Evolutionary conservation across 1,284 basidiomycete species (phyloP), one percentile per base, ranked within the genome.

Genomic region (Ustilago hordei): DNA sequence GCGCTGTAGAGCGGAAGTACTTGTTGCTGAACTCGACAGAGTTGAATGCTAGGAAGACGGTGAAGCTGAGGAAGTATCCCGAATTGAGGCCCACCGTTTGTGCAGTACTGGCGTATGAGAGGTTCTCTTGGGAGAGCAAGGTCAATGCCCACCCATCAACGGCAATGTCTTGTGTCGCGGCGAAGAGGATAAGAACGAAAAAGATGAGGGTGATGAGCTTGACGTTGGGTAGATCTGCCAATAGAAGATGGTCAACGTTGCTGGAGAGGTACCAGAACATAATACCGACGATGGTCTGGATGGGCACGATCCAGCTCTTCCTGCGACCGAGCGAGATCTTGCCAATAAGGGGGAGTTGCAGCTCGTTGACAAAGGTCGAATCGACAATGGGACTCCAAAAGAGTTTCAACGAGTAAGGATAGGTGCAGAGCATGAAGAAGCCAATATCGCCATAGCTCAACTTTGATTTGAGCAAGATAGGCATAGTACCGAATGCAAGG

Each of bases 111-210:
- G 97, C 97, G 84, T 97, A 99, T 23, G 95, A 94, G 47, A 99
- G 88, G 84, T 95, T 97, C 75, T 96, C 95, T 73, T 95, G 91
- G 1, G 96, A 98, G 61, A 99, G 91, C 52, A 99, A 91, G 2
- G 95, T 98, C 61, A 99, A 90, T 8, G 97, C 97, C 97, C 97
- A 99, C 47, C 95, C 96, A 84, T 99, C 96, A 19, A 99, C 96
- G 55, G 96, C 96, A 75, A 98, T 98, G 86, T 99, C 96, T 93
- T 99, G 97, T 0, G 97, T 99, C 7, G 97, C 97, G 17, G 97
- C 96, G 78, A 99, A 93, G 71, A 95, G 90, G 35, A 78, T 95
- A 45, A 99, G 90, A 8, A 91, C 90, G 17, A 95, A 95, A 84
- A 98, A 99, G 47, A 96, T 88, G 62, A 90, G 88, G 2, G 97